Conservation (phyloP, 2,329 filamentous ascomycete genomes). For the Pseudocercospora eumusae region DNA sequence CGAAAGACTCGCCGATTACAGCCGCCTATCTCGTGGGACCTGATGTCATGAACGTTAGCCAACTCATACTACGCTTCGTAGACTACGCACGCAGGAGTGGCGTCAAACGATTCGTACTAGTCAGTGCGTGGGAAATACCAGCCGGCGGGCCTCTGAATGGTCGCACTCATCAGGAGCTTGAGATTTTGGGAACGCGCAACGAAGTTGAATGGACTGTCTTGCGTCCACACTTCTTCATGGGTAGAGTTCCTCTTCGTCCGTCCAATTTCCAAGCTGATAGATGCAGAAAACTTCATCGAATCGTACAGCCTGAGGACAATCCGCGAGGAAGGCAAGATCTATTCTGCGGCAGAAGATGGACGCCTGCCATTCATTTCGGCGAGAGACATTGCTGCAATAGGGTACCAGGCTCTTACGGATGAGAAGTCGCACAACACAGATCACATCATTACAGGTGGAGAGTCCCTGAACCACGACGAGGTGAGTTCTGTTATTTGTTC, state of each 20-base stretch:
- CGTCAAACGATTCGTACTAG: slow-evolving; percentile 50
- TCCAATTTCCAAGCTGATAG: neutral
- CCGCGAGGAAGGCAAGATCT: slow-evolving; percentile 45
- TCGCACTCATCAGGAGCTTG: slow-evolving; percentile 18
- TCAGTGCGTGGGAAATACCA: slow-evolving; percentile 31
- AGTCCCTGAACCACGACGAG: slow-evolving; percentile 40
- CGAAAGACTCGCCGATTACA: slow-evolving; percentile 32
- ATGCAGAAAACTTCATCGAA: slow-evolving; percentile 51
- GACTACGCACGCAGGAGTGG: slow-evolving; percentile 44
- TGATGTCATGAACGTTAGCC: slow-evolving; percentile 38
- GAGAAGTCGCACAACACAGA: slow-evolving; percentile 47
- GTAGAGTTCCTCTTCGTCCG: slow-evolving; percentile 33
- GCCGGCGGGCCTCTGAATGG: slow-evolving; percentile 18
- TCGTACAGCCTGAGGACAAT: slow-evolving; percentile 39
- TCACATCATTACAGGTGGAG: slow-evolving; percentile 40
- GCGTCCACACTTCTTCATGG: slow-evolving; percentile 54
- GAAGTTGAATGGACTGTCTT: slow-evolving; percentile 49
- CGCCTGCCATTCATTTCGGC: slow-evolving; percentile 52
- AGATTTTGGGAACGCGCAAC: slow-evolving; percentile 28
- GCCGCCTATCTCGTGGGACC: slow-evolving; percentile 50
- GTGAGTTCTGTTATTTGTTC: slow-evolving; percentile 5
- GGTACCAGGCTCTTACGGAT: slow-evolving; percentile 45
- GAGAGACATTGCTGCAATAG: slow-evolving; percentile 52
- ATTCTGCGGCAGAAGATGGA: slow-evolving; percentile 49
- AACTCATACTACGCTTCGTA: slow-evolving; percentile 47